Evolutionary conservation across 1,139 yeast genomes (phyloP), one percentile per base, ranked within the genome.

Genomic region (Taphrina flavorubra): DNA sequence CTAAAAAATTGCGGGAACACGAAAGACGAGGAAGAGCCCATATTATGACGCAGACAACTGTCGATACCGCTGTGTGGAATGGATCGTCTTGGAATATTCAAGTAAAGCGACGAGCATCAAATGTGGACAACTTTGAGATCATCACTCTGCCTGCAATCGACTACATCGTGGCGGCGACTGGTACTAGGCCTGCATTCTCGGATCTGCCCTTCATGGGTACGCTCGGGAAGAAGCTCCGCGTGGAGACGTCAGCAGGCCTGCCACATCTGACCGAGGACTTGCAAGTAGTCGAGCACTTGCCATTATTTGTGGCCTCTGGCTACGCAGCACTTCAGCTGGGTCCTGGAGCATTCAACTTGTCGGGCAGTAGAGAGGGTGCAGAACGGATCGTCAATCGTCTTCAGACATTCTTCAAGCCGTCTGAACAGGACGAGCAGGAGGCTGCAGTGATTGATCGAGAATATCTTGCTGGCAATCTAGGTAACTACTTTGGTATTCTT

Each of bases 331-430:
- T 83, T 18, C 76, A 79, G 69, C 78, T 82, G 69, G 85, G 85
- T 0, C 85, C 85, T 0, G 80, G 84, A 0, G 79, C 83, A n/a
- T 85, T 85, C 0, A 83, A 83, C 70, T 74, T 82, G 51, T 85
- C 82, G 70, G 85, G 85, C 2, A 84, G 84, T 0, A 73, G 85
- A 44, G 72, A 79, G 13, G 84, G 84, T 1, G 84, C 85, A 0
- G 85, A 83, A 72, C 72, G 85, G 66, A 78, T 82, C 40, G 84
- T 71, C 20, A 59, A 59, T 31, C 61, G 61, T 14, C 51, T 57
- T 25, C 16, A 57, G 16, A 40, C 36, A 8, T 31, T 57, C 42
- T 57, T 39, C 37, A n/a, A 31, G 37, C 3, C 34, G 13, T 25
- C 31, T 25, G 31, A 25, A 25, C 8, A 8, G 13, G 61, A 53